Evolutionary conservation across 2,329 filamentous ascomycete genomes (phyloP).

Genomic region (Pyrenophora tritici-repentis): DNA sequence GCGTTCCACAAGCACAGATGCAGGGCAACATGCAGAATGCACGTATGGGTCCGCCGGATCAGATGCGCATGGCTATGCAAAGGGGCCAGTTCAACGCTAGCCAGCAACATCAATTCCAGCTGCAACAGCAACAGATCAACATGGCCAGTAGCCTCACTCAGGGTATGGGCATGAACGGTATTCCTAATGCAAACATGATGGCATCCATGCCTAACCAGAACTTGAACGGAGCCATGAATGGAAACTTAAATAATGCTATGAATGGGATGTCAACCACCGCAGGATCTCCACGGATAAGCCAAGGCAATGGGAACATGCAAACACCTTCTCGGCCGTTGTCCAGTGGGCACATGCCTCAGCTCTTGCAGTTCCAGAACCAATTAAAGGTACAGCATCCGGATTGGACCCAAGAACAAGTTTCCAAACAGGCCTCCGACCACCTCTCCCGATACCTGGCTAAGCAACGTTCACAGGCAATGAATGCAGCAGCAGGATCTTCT

Average conservation of each 20-base stretch:
- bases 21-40: constrained; percentile 63
- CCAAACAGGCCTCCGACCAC: constrained; percentile 43
- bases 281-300: constrained; percentile 42
- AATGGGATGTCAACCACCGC: constrained; percentile 44
- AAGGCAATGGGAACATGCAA: constrained; percentile 39
- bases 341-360: constrained; percentile 42
- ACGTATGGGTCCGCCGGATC: constrained; percentile 57
- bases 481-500: constrained; percentile 42
- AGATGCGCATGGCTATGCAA: constrained; percentile 48
- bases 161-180: constrained; percentile 40
- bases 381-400: constrained; percentile 45
- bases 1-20: constrained; percentile 72
- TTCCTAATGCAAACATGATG: constrained; percentile 46
- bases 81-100: constrained; percentile 40
- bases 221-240: constrained; percentile 43
- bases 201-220: constrained; percentile 38
- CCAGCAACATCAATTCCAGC: constrained; percentile 44
- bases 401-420: constrained; percentile 42
- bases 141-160: constrained; percentile 43
- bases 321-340: constrained; percentile 36
- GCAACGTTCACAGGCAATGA: constrained; percentile 45
- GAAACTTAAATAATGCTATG: constrained; percentile 38
- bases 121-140: constrained; percentile 47
- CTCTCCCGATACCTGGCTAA: constrained; percentile 40
- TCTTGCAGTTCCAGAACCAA: constrained; percentile 39